Percentiles rank a stretch among this genome's conserved stretches.
Evolutionary conservation across 129 eudicot genomes (phyloP).

Genomic region (Erigeron canadensis): DNA sequence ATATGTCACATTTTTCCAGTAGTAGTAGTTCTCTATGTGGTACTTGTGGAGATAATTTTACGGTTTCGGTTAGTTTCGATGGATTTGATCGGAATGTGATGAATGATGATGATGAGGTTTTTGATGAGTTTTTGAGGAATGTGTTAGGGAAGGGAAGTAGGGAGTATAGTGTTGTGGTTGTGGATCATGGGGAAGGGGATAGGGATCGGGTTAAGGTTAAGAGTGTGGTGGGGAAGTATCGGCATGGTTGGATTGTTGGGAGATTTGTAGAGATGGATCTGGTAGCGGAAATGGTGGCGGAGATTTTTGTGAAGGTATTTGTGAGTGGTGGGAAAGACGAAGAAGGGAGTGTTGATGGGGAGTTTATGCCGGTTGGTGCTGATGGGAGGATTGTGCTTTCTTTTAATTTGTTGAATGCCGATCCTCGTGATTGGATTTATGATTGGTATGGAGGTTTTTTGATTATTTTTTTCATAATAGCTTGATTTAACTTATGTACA

Average conservation of each 20-base stretch:
- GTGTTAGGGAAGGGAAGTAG: conserved; percentile 29
- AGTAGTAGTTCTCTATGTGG: conserved; percentile 50
- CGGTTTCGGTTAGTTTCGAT: conserved; percentile 62
- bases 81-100: conserved; percentile 28
- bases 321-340: conserved; percentile 69
- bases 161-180: conserved; percentile 68
- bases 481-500: conserved; percentile 7
- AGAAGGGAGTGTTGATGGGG: conserved; percentile 64
- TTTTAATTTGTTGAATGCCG: conserved; percentile 92
- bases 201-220: conserved; percentile 29
- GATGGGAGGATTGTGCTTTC: conserved; percentile 91
- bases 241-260: conserved; percentile 90
- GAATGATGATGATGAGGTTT: conserved; percentile 52
- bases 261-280: conserved; percentile 43
- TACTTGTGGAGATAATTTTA: conserved; percentile 53
- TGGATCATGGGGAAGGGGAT: conserved; percentile 51
- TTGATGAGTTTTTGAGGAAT: conserved; percentile 61
- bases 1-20: conserved; percentile 48
- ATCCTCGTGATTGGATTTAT: conserved; percentile 82
- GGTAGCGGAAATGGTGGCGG: conserved; percentile 61
- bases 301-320: conserved; percentile 64
- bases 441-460: conserved; percentile 57
- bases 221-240: conserved; percentile 82
- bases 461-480: neutral
- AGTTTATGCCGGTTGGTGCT: conserved; percentile 98